Evolutionary conservation across 306 rosid species (phyloP), one percentile per base, ranked within the genome.

Genomic region (Geum urbanum): DNA sequence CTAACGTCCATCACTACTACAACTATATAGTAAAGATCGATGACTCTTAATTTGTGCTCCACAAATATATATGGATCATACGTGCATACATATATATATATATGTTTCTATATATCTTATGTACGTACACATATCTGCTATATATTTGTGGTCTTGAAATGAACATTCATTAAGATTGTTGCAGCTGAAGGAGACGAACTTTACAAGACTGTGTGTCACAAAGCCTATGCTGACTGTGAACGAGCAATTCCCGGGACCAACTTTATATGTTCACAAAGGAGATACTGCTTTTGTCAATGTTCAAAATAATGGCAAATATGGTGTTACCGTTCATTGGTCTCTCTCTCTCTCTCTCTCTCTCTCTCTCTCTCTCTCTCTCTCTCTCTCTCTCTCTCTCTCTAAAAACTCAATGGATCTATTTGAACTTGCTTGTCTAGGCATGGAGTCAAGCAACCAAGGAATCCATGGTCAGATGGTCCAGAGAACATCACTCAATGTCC

Each of bases 381-480:
- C 18, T 14, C 13, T 56, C 62, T 56, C 62, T 20, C 60, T 9
- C 15, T 19, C 32, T n/a, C 56, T 54, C 58, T 18, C 32, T 8
- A n/a, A n/a, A n/a, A n/a, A n/a, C n/a, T n/a, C 32, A 27, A 27
- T 27, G 32, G 1, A 27, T 27, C 32, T 27, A 27, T 27, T 27
- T 27, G 32, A 27, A 27, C 32, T 1, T 12, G 53, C 14, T 4
- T 1, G 14, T 16, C 2, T 6, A 76, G 84, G 78, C 81, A 80
- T 37, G 84, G 84, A 71, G 84, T 80, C 35, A 80, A 53, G 11
- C 80, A 80, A 51, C 77, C 84, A 11, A 71, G 62, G 37, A 80
- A 80, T 76, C 84, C 84, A 54, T 80, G 84, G 84, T 72, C 81
- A 13, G 84, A 80, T 56, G 84, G 81, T 12, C 84, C 81, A 1